Base-by-base conservation (phyloP, 2,329 filamentous ascomycete species). In the Aspergillus luchuensis region DNA sequence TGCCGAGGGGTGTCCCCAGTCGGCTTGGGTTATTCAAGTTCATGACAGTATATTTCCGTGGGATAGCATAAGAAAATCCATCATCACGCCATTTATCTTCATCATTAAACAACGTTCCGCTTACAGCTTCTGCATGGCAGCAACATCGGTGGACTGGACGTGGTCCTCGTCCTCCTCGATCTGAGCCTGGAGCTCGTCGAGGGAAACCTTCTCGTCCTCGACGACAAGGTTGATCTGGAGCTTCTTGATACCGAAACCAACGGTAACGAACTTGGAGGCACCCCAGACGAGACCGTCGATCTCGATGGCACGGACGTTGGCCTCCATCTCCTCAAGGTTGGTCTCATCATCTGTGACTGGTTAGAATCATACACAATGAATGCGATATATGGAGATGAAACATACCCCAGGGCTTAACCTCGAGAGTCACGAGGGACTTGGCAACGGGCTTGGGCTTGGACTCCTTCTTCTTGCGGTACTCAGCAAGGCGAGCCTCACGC, bases 381-480 rank as follows among this genome's bases (percentile, higher is more conserved):
- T 19, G 8, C 11, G 25, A 49, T 5, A 57, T 43, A 19, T 11
- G 10, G 5, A 55, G 8, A 5, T 17, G 11, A 64, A 63, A 84
- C 91, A 71, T 90, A 97, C 94, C 95, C 94, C 95, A 98, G 75
- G 95, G 95, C 88, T 99, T 99, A 70, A 99, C 91, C 74, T 98
- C 94, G 70, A 99, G 74, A 68, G 92, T 98, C 74, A 98, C 92
- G 65, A 98, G 84, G 63, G 94, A 98, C 88, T 99, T 99, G 78
- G 95, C 95, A 65, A 89, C 89, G 70, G 88, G 85, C 91, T 98
- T 97, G 69, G 85, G 82, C 88, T 97, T 97, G 80, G 85, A 86
- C 70, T 90, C 92, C 90, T 97, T 97, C 91, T 98, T 98, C 85
- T 92, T 91, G 80, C 87, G 89, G 88, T 97, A 97, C 79, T 94